Conservation (phyloP, 176 grass and related monocot genomes). For the Tillandsia leiboldiana region DNA sequence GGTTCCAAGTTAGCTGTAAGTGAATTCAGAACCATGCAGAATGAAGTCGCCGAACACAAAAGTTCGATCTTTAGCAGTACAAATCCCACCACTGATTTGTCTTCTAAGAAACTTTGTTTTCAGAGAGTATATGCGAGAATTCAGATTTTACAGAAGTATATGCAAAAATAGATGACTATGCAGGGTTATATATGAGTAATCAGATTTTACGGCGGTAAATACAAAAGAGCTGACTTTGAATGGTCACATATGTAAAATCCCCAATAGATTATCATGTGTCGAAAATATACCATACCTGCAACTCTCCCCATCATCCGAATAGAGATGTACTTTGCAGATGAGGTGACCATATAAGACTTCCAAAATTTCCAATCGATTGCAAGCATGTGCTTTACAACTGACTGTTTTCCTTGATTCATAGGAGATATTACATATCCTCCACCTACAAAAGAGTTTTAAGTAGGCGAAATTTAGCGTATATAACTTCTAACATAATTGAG, state of each 20-base stretch:
- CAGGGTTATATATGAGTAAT: no score
- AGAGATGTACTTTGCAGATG: slow-evolving; percentile 70
- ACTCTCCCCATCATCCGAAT: slow-evolving; percentile 78
- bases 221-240: no score
- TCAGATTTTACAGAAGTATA: slow-evolving; percentile 5
- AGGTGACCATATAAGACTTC: slow-evolving; percentile 74
- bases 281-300: slow-evolving; percentile 45
- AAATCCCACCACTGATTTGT: no score
- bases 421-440: slow-evolving; percentile 96
- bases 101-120: no score
- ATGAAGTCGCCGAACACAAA: no score
- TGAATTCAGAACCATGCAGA: no score
- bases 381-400: slow-evolving; percentile 97
- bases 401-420: slow-evolving; percentile 79
- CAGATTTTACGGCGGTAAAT: no score
- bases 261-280: slow-evolving; percentile 6
- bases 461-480: no score
- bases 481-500: not conserved
- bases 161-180: not conserved
- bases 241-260: no score
- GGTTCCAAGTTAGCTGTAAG: no score
- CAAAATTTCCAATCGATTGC: slow-evolving; percentile 99
- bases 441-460: slow-evolving; percentile 36
- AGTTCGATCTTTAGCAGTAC: no score
- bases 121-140: no score